Percentiles rank a stretch among this genome's conserved stretches.
These are phyloP conservation scores for Thecaphora thlaspeos DNA, from an alignment of 1,284 basidiomycete genomes.

Conservation along the genomic window DNA sequence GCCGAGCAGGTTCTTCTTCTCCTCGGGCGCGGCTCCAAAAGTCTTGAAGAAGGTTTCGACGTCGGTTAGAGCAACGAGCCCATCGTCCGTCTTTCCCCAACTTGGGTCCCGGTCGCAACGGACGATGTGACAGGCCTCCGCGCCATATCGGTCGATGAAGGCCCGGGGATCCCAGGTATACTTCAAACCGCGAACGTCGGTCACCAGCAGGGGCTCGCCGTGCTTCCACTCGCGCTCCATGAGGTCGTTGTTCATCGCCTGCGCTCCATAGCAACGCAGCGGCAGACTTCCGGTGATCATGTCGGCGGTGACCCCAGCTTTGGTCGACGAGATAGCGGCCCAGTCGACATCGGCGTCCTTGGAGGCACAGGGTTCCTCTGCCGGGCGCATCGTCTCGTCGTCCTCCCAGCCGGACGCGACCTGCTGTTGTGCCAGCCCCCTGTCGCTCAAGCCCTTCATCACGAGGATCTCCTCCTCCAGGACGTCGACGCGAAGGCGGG, in stretches of 20 bases:
- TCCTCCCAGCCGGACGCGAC: not conserved
- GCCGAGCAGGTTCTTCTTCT: conserved; percentile 58
- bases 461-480: conserved; percentile 70
- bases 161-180: conserved; percentile 74
- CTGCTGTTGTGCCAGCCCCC: not conserved
- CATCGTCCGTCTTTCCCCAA: conserved; percentile 66
- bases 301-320: conserved; percentile 18
- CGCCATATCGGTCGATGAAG: conserved; percentile 65
- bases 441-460: conserved; percentile 59
- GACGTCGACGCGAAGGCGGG: conserved; percentile 66
- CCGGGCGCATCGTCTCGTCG: not conserved
- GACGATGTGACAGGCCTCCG: conserved; percentile 69
- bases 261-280: conserved; percentile 11
- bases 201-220: conserved; percentile 43
- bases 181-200: conserved; percentile 20
- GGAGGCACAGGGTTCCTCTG: conserved; percentile 39
- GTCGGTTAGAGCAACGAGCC: conserved; percentile 26
- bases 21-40: conserved; percentile 70
- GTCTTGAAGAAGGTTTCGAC: conserved; percentile 76
- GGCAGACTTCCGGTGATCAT: conserved; percentile 11
- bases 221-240: conserved; percentile 29
- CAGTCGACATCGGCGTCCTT: conserved; percentile 11
- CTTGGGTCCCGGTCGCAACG: conserved; percentile 61
- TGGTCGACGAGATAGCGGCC: conserved; percentile 3
- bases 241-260: conserved; percentile 6